Percentiles rank a stretch among this genome's conserved stretches.
These are phyloP conservation scores for Cutaneotrichosporon spelunceum DNA, from an alignment of 1,284 basidiomycete species.

Conservation along the genomic window DNA sequence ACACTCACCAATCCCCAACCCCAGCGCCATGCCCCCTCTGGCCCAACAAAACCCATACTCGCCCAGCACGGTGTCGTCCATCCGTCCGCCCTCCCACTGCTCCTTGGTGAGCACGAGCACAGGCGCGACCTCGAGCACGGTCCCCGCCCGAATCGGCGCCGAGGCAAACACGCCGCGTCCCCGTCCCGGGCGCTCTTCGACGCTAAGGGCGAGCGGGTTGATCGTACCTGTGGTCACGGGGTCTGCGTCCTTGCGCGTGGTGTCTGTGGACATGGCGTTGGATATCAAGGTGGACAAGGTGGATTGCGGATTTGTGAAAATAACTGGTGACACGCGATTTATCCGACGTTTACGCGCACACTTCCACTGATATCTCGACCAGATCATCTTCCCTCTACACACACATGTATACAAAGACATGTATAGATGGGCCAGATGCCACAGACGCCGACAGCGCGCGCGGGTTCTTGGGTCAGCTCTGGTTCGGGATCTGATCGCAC, in stretches of 20 bases:
- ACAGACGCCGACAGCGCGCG: too few species aligned
- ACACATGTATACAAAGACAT: too few species aligned
- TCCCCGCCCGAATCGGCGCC: slow-evolving; percentile 60
- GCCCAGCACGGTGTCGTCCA: slow-evolving; percentile 66
- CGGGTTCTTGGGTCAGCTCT: too few species aligned
- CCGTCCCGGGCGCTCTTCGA: slow-evolving; percentile 34
- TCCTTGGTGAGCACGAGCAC: slow-evolving; percentile 71
- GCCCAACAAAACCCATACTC: slow-evolving; percentile 85
- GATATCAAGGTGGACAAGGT: not conserved
- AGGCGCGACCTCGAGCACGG: slow-evolving; percentile 76
- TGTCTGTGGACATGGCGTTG: not conserved
- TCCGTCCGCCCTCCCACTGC: slow-evolving; percentile 65
- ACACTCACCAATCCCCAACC: slow-evolving; percentile 76
- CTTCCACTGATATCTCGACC: not conserved
- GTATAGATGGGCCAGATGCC: too few species aligned
- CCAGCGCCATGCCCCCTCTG: slow-evolving; percentile 73
- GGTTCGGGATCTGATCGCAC: too few species aligned
- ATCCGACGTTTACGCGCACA: not conserved
- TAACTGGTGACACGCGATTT: too few species aligned
- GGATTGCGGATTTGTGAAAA: not conserved
- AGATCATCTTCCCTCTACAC: not conserved
- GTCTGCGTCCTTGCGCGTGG: too few species aligned
- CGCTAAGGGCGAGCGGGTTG: slow-evolving; percentile 46
- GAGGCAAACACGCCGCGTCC: slow-evolving; percentile 55
- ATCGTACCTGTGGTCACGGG: slow-evolving; percentile 25